A percentile compares a stretch with the other conserved stretches of the same genome.
Conservation (phyloP, 352 stramenopile species). For the Globisporangium apiculatum region DNA sequence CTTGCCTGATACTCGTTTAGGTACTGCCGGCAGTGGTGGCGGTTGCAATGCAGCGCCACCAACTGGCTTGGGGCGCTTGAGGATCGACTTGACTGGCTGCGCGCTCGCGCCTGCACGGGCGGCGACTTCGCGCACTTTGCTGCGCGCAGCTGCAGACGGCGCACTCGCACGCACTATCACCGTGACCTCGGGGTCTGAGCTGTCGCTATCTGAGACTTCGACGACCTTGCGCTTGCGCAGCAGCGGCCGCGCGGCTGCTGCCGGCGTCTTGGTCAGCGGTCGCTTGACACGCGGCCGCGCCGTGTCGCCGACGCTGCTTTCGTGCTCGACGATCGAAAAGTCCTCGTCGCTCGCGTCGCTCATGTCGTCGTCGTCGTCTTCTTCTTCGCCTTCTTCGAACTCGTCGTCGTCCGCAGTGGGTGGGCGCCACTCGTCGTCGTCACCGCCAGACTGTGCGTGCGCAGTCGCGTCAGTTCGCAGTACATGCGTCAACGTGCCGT, state of each 20-base stretch:
- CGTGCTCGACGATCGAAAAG: slow-evolving; percentile 19
- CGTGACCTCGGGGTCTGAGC: slow-evolving; percentile 33
- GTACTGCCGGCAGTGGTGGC: too few relatives aligned
- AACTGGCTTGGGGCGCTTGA: slow-evolving; percentile 17
- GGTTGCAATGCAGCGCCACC: too few relatives aligned
- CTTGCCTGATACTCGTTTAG: not conserved
- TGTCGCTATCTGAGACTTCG: slow-evolving; percentile 35
- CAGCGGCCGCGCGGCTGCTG: not conserved
- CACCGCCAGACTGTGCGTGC: slow-evolving; percentile 15
- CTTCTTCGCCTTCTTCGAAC: slow-evolving; percentile 20
- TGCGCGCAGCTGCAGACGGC: not conserved
- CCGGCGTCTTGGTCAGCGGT: not conserved
- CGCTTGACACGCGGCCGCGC: slow-evolving; percentile 10
- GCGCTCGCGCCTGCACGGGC: not conserved
- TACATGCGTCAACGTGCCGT: not conserved
- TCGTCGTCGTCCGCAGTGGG: slow-evolving; percentile 23
- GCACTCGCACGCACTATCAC: not conserved
- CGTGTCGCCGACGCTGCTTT: slow-evolving; percentile 13
- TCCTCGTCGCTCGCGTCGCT: slow-evolving; percentile 9
- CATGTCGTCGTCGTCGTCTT: slow-evolving; percentile 9
- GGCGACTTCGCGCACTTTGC: slow-evolving; percentile 10
- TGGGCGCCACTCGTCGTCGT: slow-evolving; percentile 36
- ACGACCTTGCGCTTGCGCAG: slow-evolving; percentile 42
- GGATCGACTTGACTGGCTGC: slow-evolving; percentile 26
- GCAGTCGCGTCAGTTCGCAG: not conserved